phyloP scores from a whole-genome alignment of 2,329 filamentous ascomycete species.

The Xylaria sp. region DNA sequence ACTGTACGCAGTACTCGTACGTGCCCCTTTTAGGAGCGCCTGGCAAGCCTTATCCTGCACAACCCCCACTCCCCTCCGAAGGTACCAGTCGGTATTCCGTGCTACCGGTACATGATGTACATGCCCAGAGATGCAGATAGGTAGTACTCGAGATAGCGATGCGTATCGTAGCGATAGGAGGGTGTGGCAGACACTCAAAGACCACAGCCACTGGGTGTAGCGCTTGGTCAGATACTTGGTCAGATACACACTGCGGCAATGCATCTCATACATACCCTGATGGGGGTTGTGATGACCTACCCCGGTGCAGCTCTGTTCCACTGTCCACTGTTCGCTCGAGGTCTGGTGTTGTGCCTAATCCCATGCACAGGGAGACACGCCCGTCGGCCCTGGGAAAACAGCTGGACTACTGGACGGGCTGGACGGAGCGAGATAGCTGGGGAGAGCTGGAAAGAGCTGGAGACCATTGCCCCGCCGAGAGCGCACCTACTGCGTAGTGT shows the following conservation, averaged over 20 bases:
- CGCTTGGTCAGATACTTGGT: background rate
- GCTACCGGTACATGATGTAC: too few relatives aligned
- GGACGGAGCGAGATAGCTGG: background rate
- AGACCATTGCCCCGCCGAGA: too few relatives aligned
- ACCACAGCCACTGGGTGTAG: too few relatives aligned
- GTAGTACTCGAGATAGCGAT: too few relatives aligned
- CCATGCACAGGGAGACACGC: slow-evolving; percentile 3
- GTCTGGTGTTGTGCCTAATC: slow-evolving; percentile 14
- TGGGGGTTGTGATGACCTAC: slow-evolving; percentile 13
- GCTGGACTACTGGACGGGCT: slow-evolving; percentile 7
- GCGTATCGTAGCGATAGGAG: too few relatives aligned
- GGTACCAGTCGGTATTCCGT: background rate
- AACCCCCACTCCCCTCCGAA: background rate
- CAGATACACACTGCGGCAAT: background rate
- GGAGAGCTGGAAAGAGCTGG: background rate
- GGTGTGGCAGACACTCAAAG: too few relatives aligned
- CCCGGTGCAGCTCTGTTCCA: slow-evolving; percentile 8
- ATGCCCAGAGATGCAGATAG: too few relatives aligned
- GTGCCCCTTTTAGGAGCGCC: background rate
- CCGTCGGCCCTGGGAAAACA: background rate
- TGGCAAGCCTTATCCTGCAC: background rate
- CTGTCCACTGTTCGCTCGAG: background rate
- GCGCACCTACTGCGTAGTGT: too few relatives aligned
- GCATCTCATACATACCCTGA: background rate
- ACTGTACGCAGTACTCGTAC: background rate